Evolutionary conservation across 345 rosid species (phyloP).

Genomic region (Mallotus nudiflorus): DNA sequence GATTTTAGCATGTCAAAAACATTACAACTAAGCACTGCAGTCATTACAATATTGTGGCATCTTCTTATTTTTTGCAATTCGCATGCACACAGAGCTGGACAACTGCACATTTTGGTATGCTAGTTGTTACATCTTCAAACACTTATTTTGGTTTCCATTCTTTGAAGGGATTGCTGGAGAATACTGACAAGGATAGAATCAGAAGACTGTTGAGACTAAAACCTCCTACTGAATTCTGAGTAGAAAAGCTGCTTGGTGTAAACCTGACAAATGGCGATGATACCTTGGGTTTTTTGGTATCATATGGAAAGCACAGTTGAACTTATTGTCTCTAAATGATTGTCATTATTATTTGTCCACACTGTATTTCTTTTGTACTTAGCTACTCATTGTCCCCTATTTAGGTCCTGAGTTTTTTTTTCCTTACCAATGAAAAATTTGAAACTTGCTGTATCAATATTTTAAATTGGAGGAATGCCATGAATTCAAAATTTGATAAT

Average conservation of each 20-base stretch:
- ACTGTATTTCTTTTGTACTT: not conserved
- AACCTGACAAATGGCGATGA: conserved; percentile 8
- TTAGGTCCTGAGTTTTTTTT: not conserved
- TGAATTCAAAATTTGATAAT: not conserved
- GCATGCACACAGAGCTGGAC: no score
- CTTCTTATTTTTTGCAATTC: not conserved
- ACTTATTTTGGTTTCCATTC: not conserved
- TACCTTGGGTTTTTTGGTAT: not conserved
- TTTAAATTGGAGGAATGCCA: not conserved
- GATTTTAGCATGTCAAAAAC: not conserved
- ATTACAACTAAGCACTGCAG: not conserved
- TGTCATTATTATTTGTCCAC: not conserved
- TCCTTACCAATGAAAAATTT: not conserved
- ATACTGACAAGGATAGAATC: conserved; percentile 83
- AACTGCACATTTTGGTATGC: not conserved
- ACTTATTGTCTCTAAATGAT: not conserved
- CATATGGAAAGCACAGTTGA: not conserved
- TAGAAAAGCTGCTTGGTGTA: not conserved
- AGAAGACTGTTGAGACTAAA: conserved; percentile 75
- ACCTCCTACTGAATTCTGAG: conserved; percentile 82
- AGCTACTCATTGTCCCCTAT: no score
- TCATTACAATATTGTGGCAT: not conserved
- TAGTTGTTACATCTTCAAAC: conserved; percentile 5
- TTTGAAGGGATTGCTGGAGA: conserved; percentile 75
- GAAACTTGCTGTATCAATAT: not conserved